Percentiles rank a stretch among this genome's conserved stretches.
phyloP scores from a whole-genome alignment of 352 stramenopile species.

The Phytopythium aichiense region DNA sequence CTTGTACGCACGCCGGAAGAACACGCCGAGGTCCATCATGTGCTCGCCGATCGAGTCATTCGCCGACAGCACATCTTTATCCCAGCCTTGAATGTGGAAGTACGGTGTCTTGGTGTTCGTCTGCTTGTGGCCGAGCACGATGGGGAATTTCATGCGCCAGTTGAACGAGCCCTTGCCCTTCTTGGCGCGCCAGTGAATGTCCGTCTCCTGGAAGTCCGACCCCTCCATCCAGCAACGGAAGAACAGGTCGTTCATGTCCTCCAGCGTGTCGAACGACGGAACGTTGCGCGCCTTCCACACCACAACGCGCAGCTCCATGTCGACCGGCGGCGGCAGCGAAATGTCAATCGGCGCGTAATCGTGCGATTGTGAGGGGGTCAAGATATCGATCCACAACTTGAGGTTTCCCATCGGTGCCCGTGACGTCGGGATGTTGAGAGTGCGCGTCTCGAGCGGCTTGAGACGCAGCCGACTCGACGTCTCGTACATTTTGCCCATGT shows the following conservation, averaged over 20 bases:
- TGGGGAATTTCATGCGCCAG: constrained; percentile 93
- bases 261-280: constrained; percentile 73
- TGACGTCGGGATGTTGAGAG: constrained; percentile 83
- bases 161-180: constrained; percentile 94
- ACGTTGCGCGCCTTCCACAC: constrained; percentile 92
- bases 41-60: constrained; percentile 91
- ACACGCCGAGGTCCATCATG: constrained; percentile 67
- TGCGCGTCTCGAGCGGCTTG: constrained; percentile 81
- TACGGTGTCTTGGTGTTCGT: constrained; percentile 90
- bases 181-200: constrained; percentile 94
- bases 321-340: constrained; percentile 66
- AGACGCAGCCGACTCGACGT: constrained; percentile 57
- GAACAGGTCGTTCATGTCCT: constrained; percentile 93
- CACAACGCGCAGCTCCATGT: constrained; percentile 91
- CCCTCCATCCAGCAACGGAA: constrained; percentile 89
- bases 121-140: constrained; percentile 84
- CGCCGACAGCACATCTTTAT: constrained; percentile 91
- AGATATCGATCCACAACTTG: constrained; percentile 91
- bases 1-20: constrained; percentile 83
- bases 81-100: constrained; percentile 93
- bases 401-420: constrained; percentile 80
- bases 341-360: constrained; percentile 86
- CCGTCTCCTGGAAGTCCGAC: constrained; percentile 78
- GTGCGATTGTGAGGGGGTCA: constrained; percentile 67
- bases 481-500: constrained; percentile 83